These are phyloP conservation scores for Eucalyptus tenuipes DNA, from an alignment of 345 rosid species.

Conservation along the genomic window DNA sequence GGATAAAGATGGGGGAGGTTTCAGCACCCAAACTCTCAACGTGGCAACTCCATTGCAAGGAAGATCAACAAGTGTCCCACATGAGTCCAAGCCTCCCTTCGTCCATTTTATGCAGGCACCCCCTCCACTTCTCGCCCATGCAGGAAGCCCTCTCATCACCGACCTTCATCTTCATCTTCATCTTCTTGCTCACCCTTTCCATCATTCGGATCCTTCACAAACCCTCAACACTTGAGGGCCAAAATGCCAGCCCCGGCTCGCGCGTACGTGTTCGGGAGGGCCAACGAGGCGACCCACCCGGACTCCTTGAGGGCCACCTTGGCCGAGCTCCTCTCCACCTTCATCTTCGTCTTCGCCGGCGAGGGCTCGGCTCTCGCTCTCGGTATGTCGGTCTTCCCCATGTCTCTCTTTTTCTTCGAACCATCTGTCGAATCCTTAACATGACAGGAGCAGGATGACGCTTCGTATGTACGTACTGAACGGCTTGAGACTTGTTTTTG, in stretches of 20 bases:
- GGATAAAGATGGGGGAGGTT: neutral
- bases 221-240: neutral
- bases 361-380: constrained; percentile 77
- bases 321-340: constrained; percentile 64
- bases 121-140: neutral
- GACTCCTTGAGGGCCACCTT: constrained; percentile 42
- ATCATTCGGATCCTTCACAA: neutral
- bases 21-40: neutral
- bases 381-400: constrained; percentile 1
- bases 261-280: constrained; percentile 26
- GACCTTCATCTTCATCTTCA: neutral
- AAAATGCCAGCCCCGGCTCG: constrained; percentile 8
- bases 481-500: neutral
- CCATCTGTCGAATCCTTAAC: neutral
- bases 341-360: constrained; percentile 66
- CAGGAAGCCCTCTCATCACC: neutral
- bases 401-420: neutral
- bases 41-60: neutral
- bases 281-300: constrained; percentile 37
- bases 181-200: neutral
- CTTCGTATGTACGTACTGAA: neutral
- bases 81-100: neutral
- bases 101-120: neutral
- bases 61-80: neutral
- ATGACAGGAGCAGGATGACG: neutral